Evolutionary conservation across 495 filamentous ascomycete genomes (phyloP), one percentile per base, ranked within the genome.

Genomic region (Penicillium steckii): DNA sequence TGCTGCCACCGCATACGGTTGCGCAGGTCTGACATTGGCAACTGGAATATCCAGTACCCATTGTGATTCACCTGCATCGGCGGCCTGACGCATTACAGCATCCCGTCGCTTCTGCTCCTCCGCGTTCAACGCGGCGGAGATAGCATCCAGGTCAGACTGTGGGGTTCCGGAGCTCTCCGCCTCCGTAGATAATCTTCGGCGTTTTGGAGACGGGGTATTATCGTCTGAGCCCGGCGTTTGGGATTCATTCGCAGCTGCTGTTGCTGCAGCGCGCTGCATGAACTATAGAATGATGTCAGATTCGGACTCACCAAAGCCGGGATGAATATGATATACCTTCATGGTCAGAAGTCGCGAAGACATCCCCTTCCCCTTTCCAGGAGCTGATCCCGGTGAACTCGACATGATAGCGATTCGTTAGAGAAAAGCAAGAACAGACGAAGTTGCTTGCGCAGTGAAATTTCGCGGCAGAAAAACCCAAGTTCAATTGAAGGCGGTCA

Each of bases 301-400:
- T 55, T 22, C 15, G 10, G 29, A 51, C 26, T 27, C 26, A 27
- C 26, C 10, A 27, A 5, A 37, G 18, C 26, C 52, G 25, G 21
- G 18, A 8, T n/a, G n/a, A n/a, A n/a, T n/a, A n/a, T n/a, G 24
- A 18, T 61, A 35, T 67, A 84, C 84, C 72, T 96, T 96, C 92
- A 97, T 97, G 21, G 88, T 95, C 61, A 95, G 74, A 17, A 97
- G 82, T 47, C 91, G 83, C 2, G 89, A 92, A 53, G 92, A 96
- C 88, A 95, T 94, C 8, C 75, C 75, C 73, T 95, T 95, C 57
- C 48, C 38, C 4, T 21, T 21, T 23, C n/a, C 18, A 18, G 13
- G n/a, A 3, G 33, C 15, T 6, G 68, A 40, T 25, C 64, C 46
- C 22, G 59, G 47, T 19, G 66, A 53, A 49, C 46, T 42, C 30